phyloP scores from a whole-genome alignment of 768 basidiomycete genomes.

The Leccinum boreale region DNA sequence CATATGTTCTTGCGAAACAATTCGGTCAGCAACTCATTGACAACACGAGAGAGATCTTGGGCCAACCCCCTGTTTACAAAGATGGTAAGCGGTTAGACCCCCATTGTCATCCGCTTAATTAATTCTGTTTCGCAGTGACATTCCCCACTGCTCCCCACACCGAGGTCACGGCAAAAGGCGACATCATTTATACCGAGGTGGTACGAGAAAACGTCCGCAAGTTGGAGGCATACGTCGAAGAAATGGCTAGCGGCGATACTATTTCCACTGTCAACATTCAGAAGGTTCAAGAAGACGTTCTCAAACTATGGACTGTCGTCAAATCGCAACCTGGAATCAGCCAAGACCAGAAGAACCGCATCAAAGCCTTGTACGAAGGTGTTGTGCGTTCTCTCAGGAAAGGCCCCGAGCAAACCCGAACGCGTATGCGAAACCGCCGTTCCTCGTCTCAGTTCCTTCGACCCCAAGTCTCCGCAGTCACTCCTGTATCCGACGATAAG shows the following conservation, averaged over 20 bases:
- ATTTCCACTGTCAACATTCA: slow-evolving; percentile 88
- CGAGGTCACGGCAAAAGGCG: slow-evolving; percentile 89
- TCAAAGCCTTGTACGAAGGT: slow-evolving; percentile 93
- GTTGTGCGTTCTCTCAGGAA: slow-evolving; percentile 92
- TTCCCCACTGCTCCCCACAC: slow-evolving; percentile 98
- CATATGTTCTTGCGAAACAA: slow-evolving; percentile 92
- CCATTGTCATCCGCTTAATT: background rate
- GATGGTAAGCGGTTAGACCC: slow-evolving; percentile 63
- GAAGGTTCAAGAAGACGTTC: slow-evolving; percentile 96
- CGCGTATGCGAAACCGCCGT: slow-evolving; percentile 69
- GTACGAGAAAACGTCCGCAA: slow-evolving; percentile 96
- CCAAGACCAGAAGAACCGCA: slow-evolving; percentile 93
- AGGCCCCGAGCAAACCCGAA: slow-evolving; percentile 56
- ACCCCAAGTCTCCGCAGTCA: slow-evolving; percentile 72
- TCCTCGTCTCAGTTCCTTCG: slow-evolving; percentile 97
- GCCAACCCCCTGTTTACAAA: slow-evolving; percentile 87
- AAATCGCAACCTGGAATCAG: slow-evolving; percentile 97
- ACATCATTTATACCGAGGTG: slow-evolving; percentile 92
- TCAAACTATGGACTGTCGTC: slow-evolving; percentile 96
- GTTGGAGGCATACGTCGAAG: slow-evolving; percentile 94
- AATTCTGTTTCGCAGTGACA: slow-evolving; percentile 55
- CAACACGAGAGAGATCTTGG: slow-evolving; percentile 84
- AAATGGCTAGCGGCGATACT: slow-evolving; percentile 96
- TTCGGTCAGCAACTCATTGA: slow-evolving; percentile 95
- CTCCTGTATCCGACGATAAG: slow-evolving; percentile 79